Conservation (phyloP, 2,329 filamentous ascomycete species). For the Xylariaceae sp. region DNA sequence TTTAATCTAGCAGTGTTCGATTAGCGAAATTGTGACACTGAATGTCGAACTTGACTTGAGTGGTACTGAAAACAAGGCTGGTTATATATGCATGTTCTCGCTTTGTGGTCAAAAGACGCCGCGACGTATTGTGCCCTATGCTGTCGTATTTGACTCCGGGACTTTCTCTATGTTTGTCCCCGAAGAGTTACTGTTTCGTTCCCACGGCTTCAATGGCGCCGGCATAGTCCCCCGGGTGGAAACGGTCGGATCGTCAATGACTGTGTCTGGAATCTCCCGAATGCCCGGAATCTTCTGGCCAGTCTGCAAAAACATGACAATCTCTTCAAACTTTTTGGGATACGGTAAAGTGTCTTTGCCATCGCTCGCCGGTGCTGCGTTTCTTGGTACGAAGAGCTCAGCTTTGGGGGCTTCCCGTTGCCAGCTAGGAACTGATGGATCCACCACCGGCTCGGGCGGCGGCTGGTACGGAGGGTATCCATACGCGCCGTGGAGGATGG, state of each 20-base stretch:
- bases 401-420: constrained; percentile 29
- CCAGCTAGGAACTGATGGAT: constrained; percentile 27
- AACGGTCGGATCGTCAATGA: constrained; percentile 54
- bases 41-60: too few relatives aligned
- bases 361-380: constrained; percentile 11
- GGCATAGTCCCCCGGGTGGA: constrained; percentile 23
- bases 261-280: constrained; percentile 65
- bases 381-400: constrained; percentile 27
- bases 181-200: constrained; percentile 34
- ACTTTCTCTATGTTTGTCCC: not conserved
- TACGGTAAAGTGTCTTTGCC: constrained; percentile 46
- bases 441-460: constrained; percentile 5
- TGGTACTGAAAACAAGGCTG: too few relatives aligned
- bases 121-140: too few relatives aligned
- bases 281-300: constrained; percentile 71
- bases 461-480: constrained; percentile 7
- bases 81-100: too few relatives aligned
- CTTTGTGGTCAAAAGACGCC: too few relatives aligned
- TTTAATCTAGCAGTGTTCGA: too few relatives aligned
- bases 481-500: constrained; percentile 12
- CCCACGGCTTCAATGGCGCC: constrained; percentile 56
- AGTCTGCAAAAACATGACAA: constrained; percentile 66
- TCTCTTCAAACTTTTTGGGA: constrained; percentile 67
- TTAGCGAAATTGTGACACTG: too few relatives aligned
- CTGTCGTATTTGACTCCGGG: constrained; percentile 2